Percentiles rank a stretch among this genome's conserved stretches.
Conservation (phyloP, 352 stramenopile genomes). For the Phytophthora vignae region DNA sequence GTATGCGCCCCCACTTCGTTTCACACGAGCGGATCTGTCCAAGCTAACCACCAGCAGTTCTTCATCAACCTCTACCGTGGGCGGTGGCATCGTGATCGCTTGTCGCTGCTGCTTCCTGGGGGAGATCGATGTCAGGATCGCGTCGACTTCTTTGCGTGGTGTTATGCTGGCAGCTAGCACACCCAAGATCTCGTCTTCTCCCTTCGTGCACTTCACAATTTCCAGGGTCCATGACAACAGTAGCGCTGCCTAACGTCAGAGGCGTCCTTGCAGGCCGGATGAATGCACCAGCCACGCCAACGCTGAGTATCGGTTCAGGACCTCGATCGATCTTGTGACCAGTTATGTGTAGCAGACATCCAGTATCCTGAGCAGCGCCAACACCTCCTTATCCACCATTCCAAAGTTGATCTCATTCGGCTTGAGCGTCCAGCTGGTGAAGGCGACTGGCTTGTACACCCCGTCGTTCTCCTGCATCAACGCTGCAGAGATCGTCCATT, state of each 20-base stretch:
- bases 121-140: background rate
- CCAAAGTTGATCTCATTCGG: too few species aligned
- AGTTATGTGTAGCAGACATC: conserved; percentile 12
- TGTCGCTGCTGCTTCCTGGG: conserved; percentile 3
- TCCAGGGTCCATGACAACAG: conserved; percentile 6
- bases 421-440: too few species aligned
- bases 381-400: too few species aligned
- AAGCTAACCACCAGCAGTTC: background rate
- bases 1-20: too few species aligned
- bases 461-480: too few species aligned
- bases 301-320: conserved; percentile 4
- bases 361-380: background rate
- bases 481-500: background rate
- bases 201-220: conserved; percentile 11
- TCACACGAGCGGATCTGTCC: too few species aligned
- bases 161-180: conserved; percentile 4
- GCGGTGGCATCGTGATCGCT: background rate
- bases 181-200: conserved; percentile 7
- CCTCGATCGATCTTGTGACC: background rate
- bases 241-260: background rate
- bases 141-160: background rate
- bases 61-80: background rate
- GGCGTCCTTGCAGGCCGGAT: background rate
- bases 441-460: too few species aligned
- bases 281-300: conserved; percentile 17